These are phyloP conservation scores for Skeletonema menzelii DNA, from an alignment of 108 stramenopile genomes.

Conservation along the genomic window DNA sequence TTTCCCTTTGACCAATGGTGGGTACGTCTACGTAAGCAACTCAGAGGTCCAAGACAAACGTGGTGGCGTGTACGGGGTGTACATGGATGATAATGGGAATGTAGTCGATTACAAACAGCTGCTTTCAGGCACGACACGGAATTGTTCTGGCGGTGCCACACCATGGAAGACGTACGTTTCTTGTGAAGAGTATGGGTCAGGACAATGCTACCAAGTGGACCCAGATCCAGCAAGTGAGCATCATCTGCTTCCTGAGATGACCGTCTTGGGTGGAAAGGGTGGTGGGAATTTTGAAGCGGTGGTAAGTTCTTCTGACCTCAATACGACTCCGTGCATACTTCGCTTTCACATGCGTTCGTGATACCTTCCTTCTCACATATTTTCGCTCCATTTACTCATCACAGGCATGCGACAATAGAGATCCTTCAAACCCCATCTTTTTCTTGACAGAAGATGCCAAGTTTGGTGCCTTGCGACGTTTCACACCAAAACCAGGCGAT, in stretches of 20 bases:
- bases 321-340: not conserved
- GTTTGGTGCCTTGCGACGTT: constrained; percentile 34
- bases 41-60: constrained; percentile 1
- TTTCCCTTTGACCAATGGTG: constrained; percentile 21
- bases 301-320: too few species aligned
- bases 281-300: constrained; percentile 46
- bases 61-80: constrained; percentile 25
- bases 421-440: constrained; percentile 39
- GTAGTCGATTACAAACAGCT: constrained; percentile 30
- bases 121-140: constrained; percentile 26
- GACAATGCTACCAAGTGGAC: constrained; percentile 53
- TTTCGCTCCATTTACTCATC: not conserved
- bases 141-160: constrained; percentile 46
- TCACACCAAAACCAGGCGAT: constrained; percentile 26
- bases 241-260: constrained; percentile 20
- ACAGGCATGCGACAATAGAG: constrained; percentile 38
- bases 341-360: not conserved
- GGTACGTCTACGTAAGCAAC: constrained; percentile 35
- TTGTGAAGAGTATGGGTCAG: constrained; percentile 58
- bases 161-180: constrained; percentile 65
- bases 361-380: not conserved
- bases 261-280: constrained; percentile 20
- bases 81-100: constrained; percentile 31
- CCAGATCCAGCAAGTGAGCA: constrained; percentile 49
- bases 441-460: constrained; percentile 40